phyloP scores from a whole-genome alignment of 2,329 filamentous ascomycete genomes.

The Penicillium sp. region DNA sequence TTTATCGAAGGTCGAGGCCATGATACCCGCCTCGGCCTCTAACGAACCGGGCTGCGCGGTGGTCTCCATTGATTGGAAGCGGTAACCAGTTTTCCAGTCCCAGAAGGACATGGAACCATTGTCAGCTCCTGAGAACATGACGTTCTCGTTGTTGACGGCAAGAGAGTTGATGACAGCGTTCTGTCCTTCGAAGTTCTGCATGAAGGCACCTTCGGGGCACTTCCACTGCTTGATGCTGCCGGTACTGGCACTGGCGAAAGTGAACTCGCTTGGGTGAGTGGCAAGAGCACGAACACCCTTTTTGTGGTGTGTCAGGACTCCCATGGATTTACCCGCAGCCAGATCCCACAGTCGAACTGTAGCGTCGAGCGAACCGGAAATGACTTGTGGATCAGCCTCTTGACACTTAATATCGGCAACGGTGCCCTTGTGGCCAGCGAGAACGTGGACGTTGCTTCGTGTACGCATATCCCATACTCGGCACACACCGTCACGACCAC shows the following conservation, averaged over 20 bases:
- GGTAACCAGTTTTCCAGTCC: constrained; percentile 97
- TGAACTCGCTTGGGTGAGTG: constrained; percentile 88
- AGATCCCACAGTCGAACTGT: constrained; percentile 94
- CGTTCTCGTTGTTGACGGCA: constrained; percentile 89
- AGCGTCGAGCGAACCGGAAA: constrained; percentile 86
- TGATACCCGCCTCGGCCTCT: constrained; percentile 91
- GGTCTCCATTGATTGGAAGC: constrained; percentile 86
- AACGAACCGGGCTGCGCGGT: constrained; percentile 91
- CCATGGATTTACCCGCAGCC: constrained; percentile 93
- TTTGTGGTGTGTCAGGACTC: constrained; percentile 95
- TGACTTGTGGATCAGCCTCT: constrained; percentile 93
- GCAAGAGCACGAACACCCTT: constrained; percentile 87
- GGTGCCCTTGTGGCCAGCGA: constrained; percentile 86
- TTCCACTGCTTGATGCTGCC: constrained; percentile 99
- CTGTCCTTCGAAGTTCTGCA: constrained; percentile 98
- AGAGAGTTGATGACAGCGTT: constrained; percentile 96
- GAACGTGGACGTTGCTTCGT: constrained; percentile 89
- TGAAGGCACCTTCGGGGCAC: constrained; percentile 94
- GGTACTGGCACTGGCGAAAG: constrained; percentile 88
- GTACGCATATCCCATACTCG: constrained; percentile 99
- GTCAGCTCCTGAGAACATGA: constrained; percentile 90
- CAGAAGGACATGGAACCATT: constrained; percentile 97
- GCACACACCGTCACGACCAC: constrained; percentile 89
- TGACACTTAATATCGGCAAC: constrained; percentile 88
- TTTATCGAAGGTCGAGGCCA: constrained; percentile 88